These are phyloP conservation scores for Daldinia eschscholtzii DNA, from an alignment of 2,329 filamentous ascomycete genomes.

Conservation along the genomic window DNA sequence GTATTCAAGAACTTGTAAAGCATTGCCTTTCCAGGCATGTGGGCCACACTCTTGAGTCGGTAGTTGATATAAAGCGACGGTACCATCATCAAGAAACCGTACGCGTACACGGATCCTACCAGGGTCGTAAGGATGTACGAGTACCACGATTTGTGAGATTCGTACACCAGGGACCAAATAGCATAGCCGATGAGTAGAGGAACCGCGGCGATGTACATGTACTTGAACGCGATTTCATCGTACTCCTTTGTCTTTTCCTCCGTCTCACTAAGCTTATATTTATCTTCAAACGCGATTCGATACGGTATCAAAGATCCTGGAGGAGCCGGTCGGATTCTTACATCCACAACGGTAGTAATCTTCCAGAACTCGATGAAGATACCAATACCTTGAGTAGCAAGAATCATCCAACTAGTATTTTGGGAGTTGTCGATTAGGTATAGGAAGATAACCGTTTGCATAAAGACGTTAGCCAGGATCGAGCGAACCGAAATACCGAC, in stretches of 20 bases:
- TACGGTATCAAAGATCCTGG: slow-evolving; percentile 82
- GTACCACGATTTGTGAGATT: slow-evolving; percentile 98
- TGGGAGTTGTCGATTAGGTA: slow-evolving; percentile 98
- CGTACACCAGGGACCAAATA: slow-evolving; percentile 90
- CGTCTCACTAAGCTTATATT: slow-evolving; percentile 93
- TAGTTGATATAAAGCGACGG: slow-evolving; percentile 99
- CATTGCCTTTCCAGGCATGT: slow-evolving; percentile 97
- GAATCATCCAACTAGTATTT: slow-evolving; percentile 98
- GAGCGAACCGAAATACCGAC: slow-evolving; percentile 96
- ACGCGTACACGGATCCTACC: slow-evolving; percentile 95
- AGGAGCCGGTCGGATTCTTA: slow-evolving; percentile 78
- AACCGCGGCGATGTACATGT: slow-evolving; percentile 92
- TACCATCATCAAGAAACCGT: slow-evolving; percentile 99
- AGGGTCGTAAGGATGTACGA: slow-evolving; percentile 95
- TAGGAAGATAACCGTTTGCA: slow-evolving; percentile 95
- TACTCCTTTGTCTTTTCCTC: slow-evolving; percentile 99
- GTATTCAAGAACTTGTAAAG: slow-evolving; percentile 99
- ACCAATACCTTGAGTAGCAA: slow-evolving; percentile 90
- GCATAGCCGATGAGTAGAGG: slow-evolving; percentile 92
- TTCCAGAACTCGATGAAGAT: slow-evolving; percentile 84
- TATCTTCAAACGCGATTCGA: slow-evolving; percentile 89
- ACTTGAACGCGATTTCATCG: slow-evolving; percentile 96
- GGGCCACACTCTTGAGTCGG: slow-evolving; percentile 91
- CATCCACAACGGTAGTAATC: slow-evolving; percentile 93
- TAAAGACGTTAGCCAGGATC: slow-evolving; percentile 96